Percentiles rank a stretch among this genome's conserved stretches.
phyloP scores from a whole-genome alignment of 495 filamentous ascomycete genomes.

The Clavariopsis aquatica region DNA sequence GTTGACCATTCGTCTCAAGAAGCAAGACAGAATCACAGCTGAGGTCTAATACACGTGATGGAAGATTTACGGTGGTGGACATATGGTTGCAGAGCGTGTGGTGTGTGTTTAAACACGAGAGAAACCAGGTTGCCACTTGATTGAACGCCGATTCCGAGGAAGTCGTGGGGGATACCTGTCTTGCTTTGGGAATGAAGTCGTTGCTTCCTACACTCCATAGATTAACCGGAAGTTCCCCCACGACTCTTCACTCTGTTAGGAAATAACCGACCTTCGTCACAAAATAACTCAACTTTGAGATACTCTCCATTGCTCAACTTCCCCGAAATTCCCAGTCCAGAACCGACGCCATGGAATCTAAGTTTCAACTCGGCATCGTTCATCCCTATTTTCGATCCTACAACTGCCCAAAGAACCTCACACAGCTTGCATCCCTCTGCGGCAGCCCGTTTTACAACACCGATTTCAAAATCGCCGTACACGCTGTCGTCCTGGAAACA shows the following conservation, averaged over 20 bases:
- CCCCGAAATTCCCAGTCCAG: neutral
- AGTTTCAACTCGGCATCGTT: neutral
- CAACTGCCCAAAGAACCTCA: neutral
- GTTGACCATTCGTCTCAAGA: neutral
- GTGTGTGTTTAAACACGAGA: conserved; percentile 3
- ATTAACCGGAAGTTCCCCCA: no score
- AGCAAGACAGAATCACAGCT: neutral
- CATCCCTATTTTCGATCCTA: neutral
- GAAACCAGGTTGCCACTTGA: neutral
- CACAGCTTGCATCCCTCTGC: neutral
- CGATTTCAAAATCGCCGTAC: neutral
- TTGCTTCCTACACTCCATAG: neutral
- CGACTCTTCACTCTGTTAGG: no score
- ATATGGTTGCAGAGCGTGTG: neutral
- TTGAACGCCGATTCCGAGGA: neutral
- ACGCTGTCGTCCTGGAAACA: neutral
- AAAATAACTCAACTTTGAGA: neutral
- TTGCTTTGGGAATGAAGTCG: neutral
- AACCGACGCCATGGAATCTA: neutral
- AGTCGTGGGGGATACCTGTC: neutral
- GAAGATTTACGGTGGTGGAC: neutral
- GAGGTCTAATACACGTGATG: neutral
- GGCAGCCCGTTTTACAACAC: neutral
- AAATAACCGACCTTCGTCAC: neutral
- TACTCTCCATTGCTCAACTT: neutral